These are phyloP conservation scores for Backusella circina DNA, from an alignment of 192 early-diverging fungal genomes.

Conservation along the genomic window DNA sequence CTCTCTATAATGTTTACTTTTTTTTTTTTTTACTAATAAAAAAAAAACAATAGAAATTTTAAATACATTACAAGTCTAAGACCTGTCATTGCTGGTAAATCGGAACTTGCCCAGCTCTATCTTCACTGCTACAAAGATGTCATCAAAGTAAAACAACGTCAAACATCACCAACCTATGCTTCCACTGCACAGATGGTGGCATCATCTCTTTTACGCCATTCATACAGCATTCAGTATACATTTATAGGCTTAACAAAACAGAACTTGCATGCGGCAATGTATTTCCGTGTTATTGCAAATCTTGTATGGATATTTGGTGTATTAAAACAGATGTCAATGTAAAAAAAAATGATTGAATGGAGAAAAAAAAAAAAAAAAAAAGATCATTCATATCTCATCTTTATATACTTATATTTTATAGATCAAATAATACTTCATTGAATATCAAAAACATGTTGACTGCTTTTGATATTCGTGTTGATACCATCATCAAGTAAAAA, in stretches of 20 bases:
- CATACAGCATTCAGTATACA: conserved; percentile 48
- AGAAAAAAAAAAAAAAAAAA: too few relatives aligned
- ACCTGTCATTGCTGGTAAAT: conserved; percentile 33
- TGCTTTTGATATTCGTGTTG: conserved; percentile 35
- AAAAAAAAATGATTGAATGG: conserved; percentile 6
- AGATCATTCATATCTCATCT: not conserved
- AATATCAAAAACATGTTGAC: conserved; percentile 42
- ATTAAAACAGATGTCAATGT: conserved; percentile 36
- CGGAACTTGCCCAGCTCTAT: conserved; percentile 48
- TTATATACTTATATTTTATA: not conserved
- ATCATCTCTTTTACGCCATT: conserved; percentile 36
- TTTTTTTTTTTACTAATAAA: too few relatives aligned
- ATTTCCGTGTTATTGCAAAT: conserved; percentile 50
- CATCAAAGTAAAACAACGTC: conserved; percentile 31
- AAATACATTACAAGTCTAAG: conserved; percentile 40
- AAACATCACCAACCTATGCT: conserved; percentile 32
- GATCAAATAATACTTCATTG: conserved; percentile 19
- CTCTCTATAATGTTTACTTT: too few relatives aligned
- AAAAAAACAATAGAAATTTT: conserved; percentile 32
- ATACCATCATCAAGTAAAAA: conserved; percentile 29
- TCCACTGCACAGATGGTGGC: conserved; percentile 36
- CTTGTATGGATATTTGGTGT: conserved; percentile 49
- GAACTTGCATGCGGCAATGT: conserved; percentile 37
- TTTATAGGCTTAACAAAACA: conserved; percentile 43
- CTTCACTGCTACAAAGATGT: conserved; percentile 45